Evolutionary conservation across 441 rosid genomes (phyloP), one percentile per base, ranked within the genome.

Genomic region (Pelargonium fulgidum): DNA sequence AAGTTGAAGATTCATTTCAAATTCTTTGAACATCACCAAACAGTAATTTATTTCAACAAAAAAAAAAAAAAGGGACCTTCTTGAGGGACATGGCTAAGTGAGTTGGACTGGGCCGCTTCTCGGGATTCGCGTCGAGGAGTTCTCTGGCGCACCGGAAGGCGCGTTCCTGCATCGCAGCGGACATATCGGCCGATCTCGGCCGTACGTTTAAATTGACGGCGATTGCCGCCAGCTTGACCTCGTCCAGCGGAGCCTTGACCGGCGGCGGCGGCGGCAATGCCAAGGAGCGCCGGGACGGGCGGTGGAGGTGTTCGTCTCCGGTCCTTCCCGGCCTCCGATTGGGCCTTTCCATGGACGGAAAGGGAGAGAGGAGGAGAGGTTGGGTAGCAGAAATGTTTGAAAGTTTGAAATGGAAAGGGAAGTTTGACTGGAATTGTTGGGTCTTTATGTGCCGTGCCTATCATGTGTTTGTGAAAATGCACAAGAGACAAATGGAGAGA

Each of bases 131-230:
- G 64, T 79, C 82, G 36, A 81, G 73, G 16, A 79, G 69, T 20
- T 70, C 75, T 70, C 84, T 79, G 54, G 84, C 75, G 65, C 72
- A 76, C 19, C 84, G 70, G 68, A 86, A 77, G 5, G 86, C 86
- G n/a, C 81, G 85, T 59, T 82, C 87, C 66, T 84, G 86, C 87
- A 84, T 82, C 29, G 77, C 39, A 3, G 71, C 61, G 12, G 85
- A 78, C 90, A 86, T 84, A 29, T 82, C 87, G 5, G 90, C 82
- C 41, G 87, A 82, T 81, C 87, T 82, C 81, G 81, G 82, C 73
- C 85, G 83, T 16, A 83, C 78, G 67, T 86, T 81, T 52, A 86
- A 59, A 66, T 77, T 70, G n/a, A 77, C 73, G 13, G 86, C 90
- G 5, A 81, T 52, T 9, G 86, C 85, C 7, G 90, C 86, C 1